phyloP scores from a whole-genome alignment of 2,329 filamentous ascomycete species.

The Hypoxylon sp. region DNA sequence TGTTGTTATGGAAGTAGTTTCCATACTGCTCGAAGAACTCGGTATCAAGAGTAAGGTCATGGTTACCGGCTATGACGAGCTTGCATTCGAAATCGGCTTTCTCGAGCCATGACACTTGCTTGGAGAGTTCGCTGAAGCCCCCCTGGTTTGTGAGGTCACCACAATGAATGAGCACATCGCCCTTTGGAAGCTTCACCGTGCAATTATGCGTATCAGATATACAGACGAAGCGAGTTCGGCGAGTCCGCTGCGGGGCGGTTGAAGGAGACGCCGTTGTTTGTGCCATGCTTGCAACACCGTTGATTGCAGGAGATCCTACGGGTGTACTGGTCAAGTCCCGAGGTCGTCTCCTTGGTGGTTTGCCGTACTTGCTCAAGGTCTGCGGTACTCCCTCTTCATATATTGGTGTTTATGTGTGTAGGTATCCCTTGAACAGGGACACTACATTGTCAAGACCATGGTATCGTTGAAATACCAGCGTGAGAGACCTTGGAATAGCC shows the following conservation, averaged over 20 bases:
- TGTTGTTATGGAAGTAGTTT: constrained; percentile 63
- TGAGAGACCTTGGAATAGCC: too few species aligned
- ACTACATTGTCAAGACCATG: neutral
- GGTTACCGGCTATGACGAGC: constrained; percentile 77
- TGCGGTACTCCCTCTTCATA: neutral
- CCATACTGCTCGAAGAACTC: constrained; percentile 65
- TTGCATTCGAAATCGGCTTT: constrained; percentile 73
- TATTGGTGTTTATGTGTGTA: neutral
- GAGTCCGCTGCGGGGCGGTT: constrained; percentile 35
- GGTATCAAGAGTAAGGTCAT: constrained; percentile 75
- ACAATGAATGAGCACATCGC: constrained; percentile 78
- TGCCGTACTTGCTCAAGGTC: neutral
- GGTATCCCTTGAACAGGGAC: neutral
- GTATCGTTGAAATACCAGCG: neutral
- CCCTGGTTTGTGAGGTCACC: constrained; percentile 81
- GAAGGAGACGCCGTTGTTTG: constrained; percentile 4
- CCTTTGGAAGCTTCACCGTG: constrained; percentile 69
- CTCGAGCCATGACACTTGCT: constrained; percentile 71
- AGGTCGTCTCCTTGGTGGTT: neutral
- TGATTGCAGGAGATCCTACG: neutral
- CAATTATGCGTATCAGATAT: constrained; percentile 80
- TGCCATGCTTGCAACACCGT: constrained; percentile 9
- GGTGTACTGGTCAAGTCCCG: neutral
- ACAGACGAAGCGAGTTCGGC: constrained; percentile 73
- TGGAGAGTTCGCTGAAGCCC: constrained; percentile 65